A percentile compares a stretch with the other conserved stretches of the same genome.
These are phyloP conservation scores for Leishmania arabica DNA, from an alignment of 208 protist genomes.

Conservation along the genomic window DNA sequence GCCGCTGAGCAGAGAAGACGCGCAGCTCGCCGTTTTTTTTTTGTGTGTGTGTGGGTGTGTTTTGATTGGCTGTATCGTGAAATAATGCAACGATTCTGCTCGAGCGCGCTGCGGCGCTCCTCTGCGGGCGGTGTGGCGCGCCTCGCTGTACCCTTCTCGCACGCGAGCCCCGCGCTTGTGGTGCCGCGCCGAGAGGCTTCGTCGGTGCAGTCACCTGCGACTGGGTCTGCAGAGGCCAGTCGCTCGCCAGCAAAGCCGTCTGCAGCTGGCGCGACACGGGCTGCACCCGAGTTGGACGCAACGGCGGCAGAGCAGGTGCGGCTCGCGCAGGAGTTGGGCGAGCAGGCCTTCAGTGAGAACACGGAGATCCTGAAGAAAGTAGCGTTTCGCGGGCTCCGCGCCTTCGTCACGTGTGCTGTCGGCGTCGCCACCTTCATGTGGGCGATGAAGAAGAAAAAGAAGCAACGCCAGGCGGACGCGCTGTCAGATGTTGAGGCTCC, in stretches of 20 bases:
- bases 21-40: not conserved
- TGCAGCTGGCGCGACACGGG: not conserved
- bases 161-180: not conserved
- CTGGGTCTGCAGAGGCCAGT: not conserved
- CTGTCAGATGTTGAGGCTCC: not conserved
- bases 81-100: conserved; percentile 2
- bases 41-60: too few relatives aligned
- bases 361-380: conserved; percentile 70
- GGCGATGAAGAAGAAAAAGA: conserved; percentile 50
- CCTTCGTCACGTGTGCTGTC: conserved; percentile 60
- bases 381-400: conserved; percentile 62
- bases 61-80: not conserved
- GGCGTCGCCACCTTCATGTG: conserved; percentile 55
- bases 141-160: not conserved
- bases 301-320: conserved; percentile 53
- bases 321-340: conserved; percentile 56
- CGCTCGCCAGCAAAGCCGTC: not conserved
- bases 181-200: conserved; percentile 1
- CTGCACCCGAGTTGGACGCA: conserved; percentile 37
- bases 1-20: not conserved
- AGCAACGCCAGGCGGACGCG: conserved; percentile 13
- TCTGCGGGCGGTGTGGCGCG: not conserved
- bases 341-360: conserved; percentile 80
- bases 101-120: not conserved
- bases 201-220: not conserved